Percentiles rank a stretch among this genome's conserved stretches.
These are phyloP conservation scores for Cyclocybe cylindracea DNA, from an alignment of 768 basidiomycete genomes.

Conservation along the genomic window DNA sequence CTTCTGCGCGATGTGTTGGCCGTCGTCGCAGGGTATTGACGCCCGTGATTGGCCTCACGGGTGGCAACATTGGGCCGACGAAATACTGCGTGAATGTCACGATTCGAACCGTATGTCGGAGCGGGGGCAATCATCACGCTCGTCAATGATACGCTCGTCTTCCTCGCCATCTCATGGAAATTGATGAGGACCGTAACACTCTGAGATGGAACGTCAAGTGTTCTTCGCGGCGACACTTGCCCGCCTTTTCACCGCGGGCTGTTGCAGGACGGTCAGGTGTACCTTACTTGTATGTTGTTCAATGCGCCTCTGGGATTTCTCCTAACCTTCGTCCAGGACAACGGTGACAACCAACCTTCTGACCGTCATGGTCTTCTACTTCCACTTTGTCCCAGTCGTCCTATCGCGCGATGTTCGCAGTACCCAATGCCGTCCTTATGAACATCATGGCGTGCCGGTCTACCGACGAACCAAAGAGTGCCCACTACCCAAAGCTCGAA, in stretches of 20 bases:
- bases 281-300: no score
- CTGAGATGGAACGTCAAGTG: constrained; percentile 3
- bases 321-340: background rate
- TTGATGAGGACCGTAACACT: constrained; percentile 11
- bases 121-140: constrained; percentile 13
- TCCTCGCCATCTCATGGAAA: constrained; percentile 28
- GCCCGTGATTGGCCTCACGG: constrained; percentile 15
- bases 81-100: constrained; percentile 17
- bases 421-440: constrained; percentile 4
- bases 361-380: background rate
- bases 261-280: constrained; percentile 27
- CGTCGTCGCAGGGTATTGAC: constrained; percentile 20
- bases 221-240: constrained; percentile 16
- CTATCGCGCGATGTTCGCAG: background rate
- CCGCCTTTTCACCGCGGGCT: constrained; percentile 22
- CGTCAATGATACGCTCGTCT: constrained; percentile 26
- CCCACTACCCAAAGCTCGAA: no score
- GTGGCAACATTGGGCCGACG: constrained; percentile 11
- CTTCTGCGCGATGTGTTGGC: constrained; percentile 26
- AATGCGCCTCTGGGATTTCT: no score
- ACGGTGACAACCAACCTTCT: background rate
- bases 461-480: constrained; percentile 4
- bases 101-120: constrained; percentile 10
- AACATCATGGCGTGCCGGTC: constrained; percentile 9
- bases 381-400: constrained; percentile 1